Evolutionary conservation across 2,329 filamentous ascomycete species (phyloP), one percentile per base, ranked within the genome.

Genomic region (Phialophora verrucosa): DNA sequence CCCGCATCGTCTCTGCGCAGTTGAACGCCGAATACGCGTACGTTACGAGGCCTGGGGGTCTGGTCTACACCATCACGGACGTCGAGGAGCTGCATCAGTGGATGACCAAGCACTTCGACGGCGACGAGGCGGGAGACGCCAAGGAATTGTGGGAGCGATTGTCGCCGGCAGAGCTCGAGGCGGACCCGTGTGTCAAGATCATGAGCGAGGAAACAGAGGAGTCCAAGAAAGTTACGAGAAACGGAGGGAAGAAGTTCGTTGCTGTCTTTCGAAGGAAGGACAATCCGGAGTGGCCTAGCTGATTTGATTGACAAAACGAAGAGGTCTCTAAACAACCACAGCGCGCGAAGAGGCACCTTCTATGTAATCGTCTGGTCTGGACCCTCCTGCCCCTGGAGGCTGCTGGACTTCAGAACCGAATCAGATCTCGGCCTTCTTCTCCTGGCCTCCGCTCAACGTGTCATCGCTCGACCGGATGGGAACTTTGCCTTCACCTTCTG

Each of bases 61-160:
- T 94, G 57, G 84, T 97, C 50, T 99, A 98, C 77, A 98, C 94
- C 0, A 98, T 99, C 74, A 99, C 95, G 1, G 95, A 99, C 80
- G 95, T 99, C 50, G 90, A 96, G 80, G 93, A 97, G 75, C 82
- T 99, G 77, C 92, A 97, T 79, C 84, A 78, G 59, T 76, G 75
- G 54, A 77, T 79, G 20, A 82, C 81, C 0, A 74, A 84, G 6
- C 85, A 84, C 12, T 82, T 78, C 6, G 81, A 75, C 6, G 86
- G 85, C 67, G 71, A 87, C 83, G 83, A 81, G 81, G 69, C 75
- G 80, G 31, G 91, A 90, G 63, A 94, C 91, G 83, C 96, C 92
- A 82, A 91, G 92, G 78, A 81, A 67, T 86, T 91, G 56, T 98
- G 96, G 78, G 90, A 92, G 80, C 83, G 92, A 68, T 83, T 97